These are phyloP conservation scores for Cicer pinnatifidum DNA, from an alignment of 306 rosid genomes.

Conservation along the genomic window DNA sequence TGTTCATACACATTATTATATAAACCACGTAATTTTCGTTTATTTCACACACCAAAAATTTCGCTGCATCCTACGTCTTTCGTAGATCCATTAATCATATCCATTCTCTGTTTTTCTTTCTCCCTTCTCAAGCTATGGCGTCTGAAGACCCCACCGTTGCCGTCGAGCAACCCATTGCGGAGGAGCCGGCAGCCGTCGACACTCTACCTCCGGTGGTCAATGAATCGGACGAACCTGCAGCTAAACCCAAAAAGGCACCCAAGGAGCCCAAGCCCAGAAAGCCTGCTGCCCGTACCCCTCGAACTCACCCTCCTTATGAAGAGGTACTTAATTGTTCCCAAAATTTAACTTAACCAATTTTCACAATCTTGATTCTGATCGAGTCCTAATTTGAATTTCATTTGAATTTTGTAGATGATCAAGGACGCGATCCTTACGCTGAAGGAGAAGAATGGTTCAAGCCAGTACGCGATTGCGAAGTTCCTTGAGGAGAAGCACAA, in stretches of 20 bases:
- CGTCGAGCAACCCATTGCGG: conserved; percentile 45
- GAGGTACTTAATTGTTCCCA: conserved; percentile 53
- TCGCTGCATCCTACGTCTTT: not conserved
- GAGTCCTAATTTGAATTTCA: not conserved
- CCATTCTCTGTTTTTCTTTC: conserved; percentile 20
- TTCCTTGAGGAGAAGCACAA: conserved; percentile 78
- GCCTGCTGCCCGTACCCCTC: conserved; percentile 55
- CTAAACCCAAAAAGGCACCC: conserved; percentile 35
- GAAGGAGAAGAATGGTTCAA: conserved; percentile 76
- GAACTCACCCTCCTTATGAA: conserved; percentile 78
- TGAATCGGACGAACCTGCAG: conserved; percentile 43
- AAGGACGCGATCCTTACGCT: conserved; percentile 74
- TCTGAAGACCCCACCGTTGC: conserved; percentile 59
- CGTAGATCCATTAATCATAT: not conserved
- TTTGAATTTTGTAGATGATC: conserved; percentile 63
- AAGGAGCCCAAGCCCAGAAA: conserved; percentile 64
- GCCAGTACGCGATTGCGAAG: conserved; percentile 81
- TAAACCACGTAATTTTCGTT: conserved; percentile 61
- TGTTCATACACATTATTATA: conserved; percentile 58
- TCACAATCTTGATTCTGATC: not conserved
- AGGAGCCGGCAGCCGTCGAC: conserved; percentile 12
- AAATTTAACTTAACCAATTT: not conserved
- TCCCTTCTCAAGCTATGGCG: conserved; percentile 48
- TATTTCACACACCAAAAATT: conserved; percentile 55
- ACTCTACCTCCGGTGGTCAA: conserved; percentile 51